Base-by-base conservation (phyloP, 371 early-diverging fungal genomes). In the Mucor saturninus region DNA sequence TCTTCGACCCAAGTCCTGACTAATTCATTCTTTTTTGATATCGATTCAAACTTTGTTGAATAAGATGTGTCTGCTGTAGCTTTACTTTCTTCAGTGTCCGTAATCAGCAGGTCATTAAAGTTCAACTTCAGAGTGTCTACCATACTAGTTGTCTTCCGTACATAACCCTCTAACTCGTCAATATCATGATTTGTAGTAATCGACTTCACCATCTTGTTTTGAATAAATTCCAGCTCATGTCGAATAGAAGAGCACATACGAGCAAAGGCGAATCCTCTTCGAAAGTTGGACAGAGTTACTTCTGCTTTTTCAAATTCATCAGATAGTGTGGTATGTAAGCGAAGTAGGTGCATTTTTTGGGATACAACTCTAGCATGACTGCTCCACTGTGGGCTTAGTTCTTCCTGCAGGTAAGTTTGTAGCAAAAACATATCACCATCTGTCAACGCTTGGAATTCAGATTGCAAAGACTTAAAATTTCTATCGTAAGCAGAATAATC, bases 1-100 rank as follows among this genome's bases (percentile, higher is more conserved):
- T 79, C 80, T 38, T 81, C 79, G 31, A 83, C 81, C 85, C 85
- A 84, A 30, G 67, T 59, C 10, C 62, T 51, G 21, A 84, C 80
- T 8, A 74, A 59, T 21, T 67, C 51, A 43, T 75, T 74, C 42
- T 75, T 73, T 11, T 61, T 55, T 7, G 66, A 64, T n/a, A 82
- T 61, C 2, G 64, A 59, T 26, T 77, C 73, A 9, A 71, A 72
- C 26, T 74, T 72, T 3, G 58, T 35, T 0, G 45, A 51, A 61
- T 81, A 79, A 5, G 72, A 61, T 3, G 65, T 51, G 32, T 72
- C 73, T 28, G 8, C 21, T 2, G 21, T 21, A 8, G 46, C 8
- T 5, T 46, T 26, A n/a, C 2, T n/a, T 7, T 48, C 58, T 10
- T 56, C 37, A 2, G 49, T 35, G 8, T 35, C 37, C 15, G 54